Base-by-base conservation (phyloP, 2,329 filamentous ascomycete genomes). In the Stagonosporopsis chrysanthemi region DNA sequence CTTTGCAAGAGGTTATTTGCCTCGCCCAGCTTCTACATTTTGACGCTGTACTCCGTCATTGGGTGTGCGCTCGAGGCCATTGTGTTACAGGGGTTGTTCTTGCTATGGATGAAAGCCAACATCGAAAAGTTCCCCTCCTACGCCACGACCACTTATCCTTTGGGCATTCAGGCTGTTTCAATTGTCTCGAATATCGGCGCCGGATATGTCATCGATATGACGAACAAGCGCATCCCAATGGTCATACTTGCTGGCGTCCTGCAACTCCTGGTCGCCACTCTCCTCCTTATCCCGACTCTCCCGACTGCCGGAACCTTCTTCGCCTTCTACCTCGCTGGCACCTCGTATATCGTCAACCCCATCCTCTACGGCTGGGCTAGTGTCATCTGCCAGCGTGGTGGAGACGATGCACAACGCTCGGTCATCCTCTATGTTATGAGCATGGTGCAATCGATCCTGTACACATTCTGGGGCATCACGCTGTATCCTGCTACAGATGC, bases 131-230 rank as follows among this genome's bases (percentile, higher is more conserved):
- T 69, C 42, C 66, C 77, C 0, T 75, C 84, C 0, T 46, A 77
- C 0, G 81, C 86, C 61, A 77, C 82, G 11, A 87, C 86, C 64
- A 82, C 84, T 62, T 86, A 86, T 45, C 84, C 84, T 0, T 82
- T 84, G 0, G 84, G 83, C 2, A 81, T 87, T 0, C 80, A 84
- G 0, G 84, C 83, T 0, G 80, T 83, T 0, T 85, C 84, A 2
- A 86, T 87, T 33, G 71, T 82, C 0, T 84, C 83, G 6, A 76
- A 77, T 41, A 69, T 78, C 12, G 61, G 71, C 2, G 75, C 75
- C 23, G 76, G 74, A 17, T 68, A 74, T 46, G 65, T 75, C 22
- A 78, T 78, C 52, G 76, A 79, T 46, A 66, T 69, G 22, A 78
- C 77, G 0, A 70, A 73, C 22, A 63, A 64, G 3, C 71, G 70